Evolutionary conservation across 495 filamentous ascomycete genomes (phyloP).

Genomic region (Hypoxylon lienhwacheense): DNA sequence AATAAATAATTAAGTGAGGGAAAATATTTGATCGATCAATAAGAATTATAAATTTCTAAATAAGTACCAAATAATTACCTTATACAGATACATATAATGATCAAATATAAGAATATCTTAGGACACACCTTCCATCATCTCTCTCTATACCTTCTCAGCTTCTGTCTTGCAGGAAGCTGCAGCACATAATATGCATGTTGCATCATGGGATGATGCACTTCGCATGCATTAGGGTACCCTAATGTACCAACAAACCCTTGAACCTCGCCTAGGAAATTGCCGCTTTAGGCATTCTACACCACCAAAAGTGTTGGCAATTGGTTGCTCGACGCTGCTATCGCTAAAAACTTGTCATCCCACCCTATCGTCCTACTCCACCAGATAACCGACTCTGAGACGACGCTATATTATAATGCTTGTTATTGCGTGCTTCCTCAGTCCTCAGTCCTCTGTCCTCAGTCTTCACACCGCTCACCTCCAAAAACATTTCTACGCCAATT

Average conservation of each 20-base stretch:
- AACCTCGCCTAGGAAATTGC: slow-evolving; percentile 27
- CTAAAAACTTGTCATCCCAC: slow-evolving; percentile 4
- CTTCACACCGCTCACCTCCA: slow-evolving; percentile 26
- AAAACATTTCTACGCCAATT: slow-evolving; percentile 1
- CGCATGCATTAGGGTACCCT: slow-evolving; percentile 1
- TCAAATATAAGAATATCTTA: background rate
- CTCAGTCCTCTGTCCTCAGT: too few relatives aligned
- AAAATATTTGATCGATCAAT: slow-evolving; percentile 4
- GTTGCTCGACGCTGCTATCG: slow-evolving; percentile 11
- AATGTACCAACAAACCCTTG: slow-evolving; percentile 3
- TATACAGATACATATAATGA: background rate
- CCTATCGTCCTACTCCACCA: too few relatives aligned
- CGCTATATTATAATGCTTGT: background rate
- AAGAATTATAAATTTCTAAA: too few relatives aligned
- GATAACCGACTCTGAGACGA: too few relatives aligned
- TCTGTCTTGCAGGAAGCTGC: slow-evolving; percentile 24
- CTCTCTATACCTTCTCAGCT: slow-evolving; percentile 1
- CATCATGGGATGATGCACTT: slow-evolving; percentile 17
- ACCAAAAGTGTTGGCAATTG: slow-evolving; percentile 19
- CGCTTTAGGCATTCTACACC: slow-evolving; percentile 22
- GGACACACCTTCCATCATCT: background rate
- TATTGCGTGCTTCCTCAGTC: too few relatives aligned
- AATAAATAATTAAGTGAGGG: too few relatives aligned
- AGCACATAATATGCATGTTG: slow-evolving; percentile 27
- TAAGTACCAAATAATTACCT: too few relatives aligned